Conservation (phyloP, 1,139 yeast species). For the Yamadazyma triangularis region DNA sequence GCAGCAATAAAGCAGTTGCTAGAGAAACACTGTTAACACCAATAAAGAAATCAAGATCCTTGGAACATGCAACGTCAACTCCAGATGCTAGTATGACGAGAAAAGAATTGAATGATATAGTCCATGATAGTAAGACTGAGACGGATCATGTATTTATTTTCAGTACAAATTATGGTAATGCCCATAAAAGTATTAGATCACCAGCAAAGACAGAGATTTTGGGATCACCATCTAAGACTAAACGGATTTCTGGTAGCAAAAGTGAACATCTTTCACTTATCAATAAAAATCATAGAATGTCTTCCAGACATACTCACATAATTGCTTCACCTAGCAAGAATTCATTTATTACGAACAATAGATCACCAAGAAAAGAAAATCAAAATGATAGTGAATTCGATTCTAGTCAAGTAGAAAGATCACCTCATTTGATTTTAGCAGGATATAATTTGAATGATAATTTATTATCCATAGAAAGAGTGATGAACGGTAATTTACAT, state of each 20-base stretch:
- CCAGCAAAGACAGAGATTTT: neutral
- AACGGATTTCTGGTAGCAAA: neutral
- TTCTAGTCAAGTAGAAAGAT: slow-evolving; percentile 8
- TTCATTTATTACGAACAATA: slow-evolving; percentile 1
- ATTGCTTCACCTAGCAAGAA: slow-evolving; percentile 2
- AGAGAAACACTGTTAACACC: slow-evolving; percentile 3
- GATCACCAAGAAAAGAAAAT: neutral
- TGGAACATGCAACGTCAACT: neutral
- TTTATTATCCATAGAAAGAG: slow-evolving; percentile 29
- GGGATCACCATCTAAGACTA: neutral
- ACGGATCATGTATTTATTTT: slow-evolving; percentile 13
- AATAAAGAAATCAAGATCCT: neutral
- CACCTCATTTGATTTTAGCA: slow-evolving; percentile 37
- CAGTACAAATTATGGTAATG: slow-evolving; percentile 11
- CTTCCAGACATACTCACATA: neutral
- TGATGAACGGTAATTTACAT: slow-evolving; percentile 45
- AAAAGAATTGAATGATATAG: slow-evolving; percentile 5
- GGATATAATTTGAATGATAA: slow-evolving; percentile 30
- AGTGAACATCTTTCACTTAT: neutral
- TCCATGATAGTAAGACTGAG: slow-evolving; percentile 5
- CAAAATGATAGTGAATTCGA: neutral
- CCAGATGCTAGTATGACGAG: neutral
- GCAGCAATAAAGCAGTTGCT: slow-evolving; percentile 12
- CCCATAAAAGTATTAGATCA: neutral
- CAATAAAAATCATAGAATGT: too few relatives aligned